Conservation (phyloP, 768 basidiomycete genomes). For the Mycena alexandri region DNA sequence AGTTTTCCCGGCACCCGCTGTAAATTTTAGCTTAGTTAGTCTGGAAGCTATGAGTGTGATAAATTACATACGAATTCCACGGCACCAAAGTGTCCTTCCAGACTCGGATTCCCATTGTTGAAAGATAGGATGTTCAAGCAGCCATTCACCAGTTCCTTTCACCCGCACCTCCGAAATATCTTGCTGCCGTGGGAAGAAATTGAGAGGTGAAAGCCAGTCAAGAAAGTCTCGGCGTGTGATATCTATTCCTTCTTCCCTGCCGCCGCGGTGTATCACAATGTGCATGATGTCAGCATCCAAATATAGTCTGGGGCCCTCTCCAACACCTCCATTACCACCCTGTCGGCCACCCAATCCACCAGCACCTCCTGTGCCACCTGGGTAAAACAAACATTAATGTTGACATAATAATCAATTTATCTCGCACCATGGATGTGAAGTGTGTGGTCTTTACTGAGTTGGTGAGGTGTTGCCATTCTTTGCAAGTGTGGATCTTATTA, state of each 20-base stretch:
- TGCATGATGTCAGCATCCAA: not conserved
- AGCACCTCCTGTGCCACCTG: slow-evolving; percentile 18
- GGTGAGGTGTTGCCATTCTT: not conserved
- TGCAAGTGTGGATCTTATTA: not conserved
- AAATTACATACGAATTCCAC: not conserved
- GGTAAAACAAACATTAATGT: slow-evolving; percentile 14
- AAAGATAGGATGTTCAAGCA: not conserved
- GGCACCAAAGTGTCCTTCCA: not conserved
- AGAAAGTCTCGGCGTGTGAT: too few relatives aligned
- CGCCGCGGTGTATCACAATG: not conserved
- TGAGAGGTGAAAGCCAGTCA: slow-evolving; percentile 13
- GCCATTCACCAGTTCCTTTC: too few relatives aligned
- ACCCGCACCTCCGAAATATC: too few relatives aligned
- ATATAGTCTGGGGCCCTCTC: slow-evolving; percentile 14
- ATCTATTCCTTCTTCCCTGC: not conserved
- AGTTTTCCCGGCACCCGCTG: slow-evolving; percentile 15
- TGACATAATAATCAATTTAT: not conserved
- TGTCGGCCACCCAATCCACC: slow-evolving; percentile 12
- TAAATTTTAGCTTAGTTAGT: not conserved
- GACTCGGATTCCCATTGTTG: slow-evolving; percentile 17
- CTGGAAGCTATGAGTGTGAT: not conserved
- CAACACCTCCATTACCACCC: slow-evolving; percentile 18
- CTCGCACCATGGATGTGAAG: slow-evolving; percentile 7
- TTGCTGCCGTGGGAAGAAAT: slow-evolving; percentile 13
- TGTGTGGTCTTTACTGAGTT: not conserved